Evolutionary conservation across 2,329 filamentous ascomycete species (phyloP).

Genomic region (Colletotrichum sublineola): DNA sequence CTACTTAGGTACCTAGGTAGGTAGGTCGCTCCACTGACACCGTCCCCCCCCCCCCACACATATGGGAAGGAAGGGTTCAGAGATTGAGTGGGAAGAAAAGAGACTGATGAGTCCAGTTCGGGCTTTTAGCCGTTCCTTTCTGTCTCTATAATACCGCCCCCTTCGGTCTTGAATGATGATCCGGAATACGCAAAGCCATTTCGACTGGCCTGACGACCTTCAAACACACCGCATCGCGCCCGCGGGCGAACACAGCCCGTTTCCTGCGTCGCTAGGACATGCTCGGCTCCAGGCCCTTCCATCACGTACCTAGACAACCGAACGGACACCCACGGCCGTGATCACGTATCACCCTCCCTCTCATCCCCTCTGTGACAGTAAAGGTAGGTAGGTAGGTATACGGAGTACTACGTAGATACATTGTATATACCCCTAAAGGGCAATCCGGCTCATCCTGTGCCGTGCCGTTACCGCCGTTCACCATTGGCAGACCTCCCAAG

Average conservation of each 20-base stretch:
- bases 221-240: no score
- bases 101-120: not conserved
- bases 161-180: not conserved
- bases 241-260: slow-evolving; percentile 1
- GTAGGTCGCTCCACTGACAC: no score
- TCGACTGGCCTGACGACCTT: not conserved
- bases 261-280: slow-evolving; percentile 27
- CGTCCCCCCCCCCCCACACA: no score
- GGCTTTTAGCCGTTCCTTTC: not conserved
- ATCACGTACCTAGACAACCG: slow-evolving; percentile 22
- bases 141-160: not conserved
- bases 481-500: slow-evolving; percentile 14
- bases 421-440: not conserved
- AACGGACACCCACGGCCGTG: slow-evolving; percentile 19
- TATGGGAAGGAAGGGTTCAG: no score
- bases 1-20: no score
- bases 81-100: no score
- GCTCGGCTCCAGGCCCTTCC: slow-evolving; percentile 15
- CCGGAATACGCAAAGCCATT: not conserved
- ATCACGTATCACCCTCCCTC: slow-evolving; percentile 4
- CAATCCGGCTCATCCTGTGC: slow-evolving; percentile 19
- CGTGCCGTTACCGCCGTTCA: slow-evolving; percentile 22
- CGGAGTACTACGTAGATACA: not conserved
- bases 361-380: no score
- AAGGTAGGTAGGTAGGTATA: no score